Base-by-base conservation (phyloP, 2,329 filamentous ascomycete genomes). In the Alternaria longipes region DNA sequence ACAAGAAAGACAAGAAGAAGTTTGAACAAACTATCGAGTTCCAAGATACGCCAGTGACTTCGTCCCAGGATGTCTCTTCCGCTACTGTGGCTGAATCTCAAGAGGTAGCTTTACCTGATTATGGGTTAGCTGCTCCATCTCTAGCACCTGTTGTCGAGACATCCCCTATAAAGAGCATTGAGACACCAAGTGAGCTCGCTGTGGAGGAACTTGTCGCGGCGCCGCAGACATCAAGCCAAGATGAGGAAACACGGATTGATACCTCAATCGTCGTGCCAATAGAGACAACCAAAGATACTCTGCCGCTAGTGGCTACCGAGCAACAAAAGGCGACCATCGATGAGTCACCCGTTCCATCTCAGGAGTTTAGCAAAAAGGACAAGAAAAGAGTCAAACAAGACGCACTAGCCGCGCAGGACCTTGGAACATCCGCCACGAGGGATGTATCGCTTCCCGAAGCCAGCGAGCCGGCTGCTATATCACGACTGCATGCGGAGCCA, bases 291-390 rank as follows among this genome's bases (percentile, higher is more conserved):
- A 26, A 36, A 22, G 40, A 56, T 8, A 41, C 22, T 44, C 22
- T 34, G 8, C 24, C 41, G 18, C 32, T 18, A n/a, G 36, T 36
- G 16, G 45, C 28, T 8, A 26, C 24, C 30, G 54, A 55, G 26
- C 49, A 49, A 16, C 41, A 44, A 30, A 47, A 50, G 8, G 40
- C n/a, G n/a, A 22, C 41, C 12, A 4, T 38, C 18, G 46, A 54
- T 26, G 57, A 63, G 20, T 32, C 56, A 9, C 51, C 57, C 20
- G 9, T 36, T 3, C 56, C 62, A 22, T 56, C 63, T 16, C 66
- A 54, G 28, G 78, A 79, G 64, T 71, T 71, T 60, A 75, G 77
- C 32, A 81, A 82, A 70, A 82, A 82, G 51, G 77, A 79, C 28
- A 81, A 81, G 68, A 80, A 80, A 50, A 82, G 82, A 61, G 73